These are phyloP conservation scores for Phytophthora ramorum DNA, from an alignment of 352 stramenopile genomes.

Conservation along the genomic window DNA sequence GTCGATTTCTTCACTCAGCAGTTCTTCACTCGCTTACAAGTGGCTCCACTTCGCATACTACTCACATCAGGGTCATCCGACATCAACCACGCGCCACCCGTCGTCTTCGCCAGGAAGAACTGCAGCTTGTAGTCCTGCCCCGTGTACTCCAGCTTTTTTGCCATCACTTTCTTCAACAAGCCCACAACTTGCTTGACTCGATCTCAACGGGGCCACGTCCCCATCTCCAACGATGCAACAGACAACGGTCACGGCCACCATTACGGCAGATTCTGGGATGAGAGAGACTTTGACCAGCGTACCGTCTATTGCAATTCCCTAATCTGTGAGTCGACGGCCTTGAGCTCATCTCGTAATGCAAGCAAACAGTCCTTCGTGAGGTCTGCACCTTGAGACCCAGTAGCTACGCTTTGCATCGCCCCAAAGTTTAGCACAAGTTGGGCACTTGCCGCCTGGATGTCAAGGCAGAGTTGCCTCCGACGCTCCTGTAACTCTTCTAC, in stretches of 20 bases:
- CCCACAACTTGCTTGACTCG: not conserved
- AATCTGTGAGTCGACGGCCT: slow-evolving; percentile 27
- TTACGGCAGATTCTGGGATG: not conserved
- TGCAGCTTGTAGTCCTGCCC: not conserved
- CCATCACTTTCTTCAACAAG: not conserved
- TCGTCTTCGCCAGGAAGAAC: slow-evolving; percentile 9
- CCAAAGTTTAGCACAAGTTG: slow-evolving; percentile 50
- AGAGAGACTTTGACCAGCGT: not conserved
- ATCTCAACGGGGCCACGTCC: not conserved
- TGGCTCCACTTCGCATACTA: slow-evolving; percentile 5
- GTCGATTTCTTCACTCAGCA: slow-evolving; percentile 8
- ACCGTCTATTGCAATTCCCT: not conserved
- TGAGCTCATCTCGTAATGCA: slow-evolving; percentile 33
- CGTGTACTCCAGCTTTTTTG: not conserved
- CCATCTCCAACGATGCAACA: not conserved
- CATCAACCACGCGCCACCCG: not conserved
- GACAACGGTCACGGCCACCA: not conserved
- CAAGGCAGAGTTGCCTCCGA: slow-evolving; percentile 55
- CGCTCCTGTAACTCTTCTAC: slow-evolving; percentile 36
- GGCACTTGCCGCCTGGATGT: slow-evolving; percentile 61
- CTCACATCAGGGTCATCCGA: slow-evolving; percentile 4
- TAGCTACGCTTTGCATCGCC: not conserved
- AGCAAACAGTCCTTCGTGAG: slow-evolving; percentile 23
- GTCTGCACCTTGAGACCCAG: slow-evolving; percentile 14
- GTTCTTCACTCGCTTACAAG: not conserved